Evolutionary conservation across 148 eudicot species (phyloP).

Genomic region (Fagopyrum tataricum): DNA sequence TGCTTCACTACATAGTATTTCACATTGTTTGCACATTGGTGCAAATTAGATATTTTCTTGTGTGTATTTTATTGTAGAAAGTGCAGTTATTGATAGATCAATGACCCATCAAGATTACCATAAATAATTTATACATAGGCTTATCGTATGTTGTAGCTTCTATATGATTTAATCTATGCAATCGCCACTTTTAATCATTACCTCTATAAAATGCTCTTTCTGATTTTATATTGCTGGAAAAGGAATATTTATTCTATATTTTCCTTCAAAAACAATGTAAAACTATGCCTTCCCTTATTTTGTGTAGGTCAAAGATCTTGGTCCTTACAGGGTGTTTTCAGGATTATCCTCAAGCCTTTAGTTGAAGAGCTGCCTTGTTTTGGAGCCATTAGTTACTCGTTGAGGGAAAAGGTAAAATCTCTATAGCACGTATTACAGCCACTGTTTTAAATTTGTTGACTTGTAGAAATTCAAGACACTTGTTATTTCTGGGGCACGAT

Average conservation of each 20-base stretch:
- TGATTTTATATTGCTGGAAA: neutral
- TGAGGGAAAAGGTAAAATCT: conserved; percentile 51
- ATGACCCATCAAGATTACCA: neutral
- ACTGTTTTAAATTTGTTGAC: neutral
- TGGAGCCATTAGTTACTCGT: conserved; percentile 78
- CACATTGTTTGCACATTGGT: neutral
- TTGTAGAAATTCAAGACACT: neutral
- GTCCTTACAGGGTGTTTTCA: conserved; percentile 88
- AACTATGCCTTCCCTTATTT: neutral
- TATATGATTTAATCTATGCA: neutral
- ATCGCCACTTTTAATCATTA: neutral
- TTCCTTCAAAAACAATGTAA: neutral
- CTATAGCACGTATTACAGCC: neutral
- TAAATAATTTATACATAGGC: neutral
- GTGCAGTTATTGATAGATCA: neutral
- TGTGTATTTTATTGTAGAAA: neutral
- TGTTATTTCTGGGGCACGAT: neutral
- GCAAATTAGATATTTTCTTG: neutral
- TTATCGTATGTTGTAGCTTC: neutral
- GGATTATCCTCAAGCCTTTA: conserved; percentile 83
- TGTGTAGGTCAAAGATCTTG: conserved; percentile 77
- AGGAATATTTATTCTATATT: conserved; percentile 1
- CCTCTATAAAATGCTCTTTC: neutral
- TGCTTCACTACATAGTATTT: neutral
- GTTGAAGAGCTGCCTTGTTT: conserved; percentile 82